Conservation (phyloP, 192 early-diverging fungal species). For the Podochytrium sp. region DNA sequence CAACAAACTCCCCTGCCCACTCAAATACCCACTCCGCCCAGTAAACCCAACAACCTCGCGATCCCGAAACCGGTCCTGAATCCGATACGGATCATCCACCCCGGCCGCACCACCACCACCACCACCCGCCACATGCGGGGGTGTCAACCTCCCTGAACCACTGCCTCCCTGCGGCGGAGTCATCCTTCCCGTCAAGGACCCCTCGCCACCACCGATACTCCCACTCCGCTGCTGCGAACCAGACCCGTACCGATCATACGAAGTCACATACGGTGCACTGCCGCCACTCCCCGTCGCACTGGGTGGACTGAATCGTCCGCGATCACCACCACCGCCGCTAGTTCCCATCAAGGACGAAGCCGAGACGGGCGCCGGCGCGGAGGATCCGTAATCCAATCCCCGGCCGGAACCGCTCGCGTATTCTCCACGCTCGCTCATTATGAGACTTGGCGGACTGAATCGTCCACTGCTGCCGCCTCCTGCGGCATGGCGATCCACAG, state of each 20-base stretch:
- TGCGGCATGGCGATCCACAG: neutral
- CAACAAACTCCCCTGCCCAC: neutral
- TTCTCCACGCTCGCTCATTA: neutral
- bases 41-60: neutral
- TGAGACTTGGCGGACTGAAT: neutral
- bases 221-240: neutral
- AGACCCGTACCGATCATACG: neutral
- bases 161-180: neutral
- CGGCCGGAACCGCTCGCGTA: neutral
- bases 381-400: neutral
- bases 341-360: neutral
- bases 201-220: neutral
- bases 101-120: neutral
- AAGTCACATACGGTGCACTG: neutral
- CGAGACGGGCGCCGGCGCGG: neutral
- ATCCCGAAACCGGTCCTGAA: slow-evolving; percentile 11
- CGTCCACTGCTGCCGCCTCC: neutral
- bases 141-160: neutral
- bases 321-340: neutral
- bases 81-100: neutral
- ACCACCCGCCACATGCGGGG: neutral
- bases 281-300: neutral
- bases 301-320: neutral
- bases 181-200: neutral
- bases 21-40: slow-evolving; percentile 14